Evolutionary conservation across 352 stramenopile genomes (phyloP).

Genomic region (Phytopythium litorale): DNA sequence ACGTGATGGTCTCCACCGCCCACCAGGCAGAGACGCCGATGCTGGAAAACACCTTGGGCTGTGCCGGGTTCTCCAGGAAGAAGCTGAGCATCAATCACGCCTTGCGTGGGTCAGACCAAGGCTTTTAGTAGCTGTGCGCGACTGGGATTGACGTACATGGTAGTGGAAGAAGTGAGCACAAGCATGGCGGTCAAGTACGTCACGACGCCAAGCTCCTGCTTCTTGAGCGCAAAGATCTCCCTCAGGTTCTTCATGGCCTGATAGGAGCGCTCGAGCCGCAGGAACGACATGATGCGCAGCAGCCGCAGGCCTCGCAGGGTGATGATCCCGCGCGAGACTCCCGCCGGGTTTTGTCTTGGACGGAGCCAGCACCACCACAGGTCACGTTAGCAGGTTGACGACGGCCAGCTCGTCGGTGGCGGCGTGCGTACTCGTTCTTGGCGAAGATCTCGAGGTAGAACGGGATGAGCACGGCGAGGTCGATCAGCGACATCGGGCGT

Average conservation of each 20-base stretch:
- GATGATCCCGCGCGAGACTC: conserved; percentile 42
- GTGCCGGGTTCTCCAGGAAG: conserved; percentile 70
- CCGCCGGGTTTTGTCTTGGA: neutral
- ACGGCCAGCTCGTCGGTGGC: neutral
- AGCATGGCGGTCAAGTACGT: conserved; percentile 79
- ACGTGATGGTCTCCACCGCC: conserved; percentile 82
- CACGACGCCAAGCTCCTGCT: conserved; percentile 72
- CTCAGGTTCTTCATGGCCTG: conserved; percentile 73
- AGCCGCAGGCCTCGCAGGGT: conserved; percentile 69
- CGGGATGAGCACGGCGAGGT: conserved; percentile 66
- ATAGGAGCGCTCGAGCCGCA: conserved; percentile 76
- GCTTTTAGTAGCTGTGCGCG: neutral
- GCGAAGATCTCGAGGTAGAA: conserved; percentile 82
- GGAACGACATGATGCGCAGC: conserved; percentile 76
- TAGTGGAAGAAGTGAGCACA: conserved; percentile 79
- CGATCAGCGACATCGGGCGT: conserved; percentile 76
- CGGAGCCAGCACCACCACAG: neutral
- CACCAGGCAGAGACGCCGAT: conserved; percentile 76
- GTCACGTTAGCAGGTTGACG: neutral
- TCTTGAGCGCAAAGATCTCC: conserved; percentile 70
- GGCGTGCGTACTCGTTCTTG: conserved; percentile 45
- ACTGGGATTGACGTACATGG: conserved; percentile 42
- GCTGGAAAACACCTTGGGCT: conserved; percentile 76
- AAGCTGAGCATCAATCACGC: conserved; percentile 30
- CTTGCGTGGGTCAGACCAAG: neutral